phyloP scores from a whole-genome alignment of 192 early-diverging fungal species.

The Backusella tarrabulga region DNA sequence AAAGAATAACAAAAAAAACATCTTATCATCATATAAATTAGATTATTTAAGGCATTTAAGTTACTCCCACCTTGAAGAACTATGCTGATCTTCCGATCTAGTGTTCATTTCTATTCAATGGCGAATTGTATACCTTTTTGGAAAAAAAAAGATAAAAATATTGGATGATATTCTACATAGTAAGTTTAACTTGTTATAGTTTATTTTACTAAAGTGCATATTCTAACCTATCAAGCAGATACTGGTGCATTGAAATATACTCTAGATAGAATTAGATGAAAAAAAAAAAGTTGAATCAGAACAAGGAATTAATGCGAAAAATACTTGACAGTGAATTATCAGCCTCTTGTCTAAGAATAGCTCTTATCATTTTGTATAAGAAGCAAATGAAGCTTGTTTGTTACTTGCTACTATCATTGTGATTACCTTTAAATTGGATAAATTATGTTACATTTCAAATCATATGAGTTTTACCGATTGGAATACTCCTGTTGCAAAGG shows the following conservation, averaged over 20 bases:
- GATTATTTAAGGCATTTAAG: not conserved
- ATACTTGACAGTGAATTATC: not conserved
- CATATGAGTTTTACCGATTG: not conserved
- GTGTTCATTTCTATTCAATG: not conserved
- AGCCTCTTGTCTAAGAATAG: not conserved
- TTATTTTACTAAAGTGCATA: constrained; percentile 1
- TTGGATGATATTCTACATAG: not conserved
- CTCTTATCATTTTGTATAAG: not conserved
- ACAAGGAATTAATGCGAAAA: not conserved
- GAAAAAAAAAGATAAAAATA: not conserved
- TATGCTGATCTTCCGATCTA: not conserved
- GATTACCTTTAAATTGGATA: not conserved
- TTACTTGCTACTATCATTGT: not conserved
- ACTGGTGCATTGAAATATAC: not conserved
- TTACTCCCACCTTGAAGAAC: not conserved
- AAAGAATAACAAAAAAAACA: not conserved
- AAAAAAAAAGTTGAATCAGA: not conserved
- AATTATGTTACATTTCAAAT: not conserved
- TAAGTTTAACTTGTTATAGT: not conserved
- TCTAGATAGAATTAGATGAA: not conserved
- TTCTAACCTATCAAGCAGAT: not conserved
- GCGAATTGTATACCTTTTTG: not conserved
- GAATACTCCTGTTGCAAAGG: not conserved
- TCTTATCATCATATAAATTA: not conserved
- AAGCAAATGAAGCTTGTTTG: not conserved